Evolutionary conservation across 305 asterid species (phyloP).

Genomic region (Salvia sclarea): DNA sequence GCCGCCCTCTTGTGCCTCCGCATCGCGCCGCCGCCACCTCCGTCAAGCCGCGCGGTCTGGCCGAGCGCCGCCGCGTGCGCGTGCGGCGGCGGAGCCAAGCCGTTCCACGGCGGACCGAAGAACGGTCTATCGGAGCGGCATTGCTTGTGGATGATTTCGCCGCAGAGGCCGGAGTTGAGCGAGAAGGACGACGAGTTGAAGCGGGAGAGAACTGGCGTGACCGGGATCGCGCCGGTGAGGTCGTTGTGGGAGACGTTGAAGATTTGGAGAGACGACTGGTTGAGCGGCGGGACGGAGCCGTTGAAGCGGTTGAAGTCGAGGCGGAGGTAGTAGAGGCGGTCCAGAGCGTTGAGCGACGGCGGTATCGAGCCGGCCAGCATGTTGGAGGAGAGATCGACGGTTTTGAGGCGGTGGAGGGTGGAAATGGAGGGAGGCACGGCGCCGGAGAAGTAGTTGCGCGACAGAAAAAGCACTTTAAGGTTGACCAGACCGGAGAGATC

Average conservation of each 20-base stretch:
- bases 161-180: slow-evolving; percentile 64
- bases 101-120: slow-evolving; percentile 36
- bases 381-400: slow-evolving; percentile 73
- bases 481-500: slow-evolving; percentile 56
- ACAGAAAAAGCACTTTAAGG: slow-evolving; percentile 64
- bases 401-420: slow-evolving; percentile 71
- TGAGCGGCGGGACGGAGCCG: slow-evolving; percentile 76
- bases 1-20: slow-evolving; percentile 41
- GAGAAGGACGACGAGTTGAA: slow-evolving; percentile 57
- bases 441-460: slow-evolving; percentile 62
- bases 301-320: slow-evolving; percentile 75
- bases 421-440: slow-evolving; percentile 61
- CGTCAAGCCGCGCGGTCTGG: slow-evolving; percentile 41
- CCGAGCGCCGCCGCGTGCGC: slow-evolving; percentile 28
- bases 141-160: slow-evolving; percentile 59
- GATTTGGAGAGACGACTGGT: slow-evolving; percentile 53
- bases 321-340: slow-evolving; percentile 63
- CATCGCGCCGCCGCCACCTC: slow-evolving; percentile 31
- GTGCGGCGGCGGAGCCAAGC: slow-evolving; percentile 38
- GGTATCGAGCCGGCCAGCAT: slow-evolving; percentile 66
- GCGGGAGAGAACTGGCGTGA: slow-evolving; percentile 56
- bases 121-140: slow-evolving; percentile 59
- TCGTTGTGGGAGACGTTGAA: slow-evolving; percentile 70
- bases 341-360: slow-evolving; percentile 40
- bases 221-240: slow-evolving; percentile 73